Percentiles rank a stretch among this genome's conserved stretches.
Conservation (phyloP, 2,329 filamentous ascomycete genomes). For the Aspergillus sp. region DNA sequence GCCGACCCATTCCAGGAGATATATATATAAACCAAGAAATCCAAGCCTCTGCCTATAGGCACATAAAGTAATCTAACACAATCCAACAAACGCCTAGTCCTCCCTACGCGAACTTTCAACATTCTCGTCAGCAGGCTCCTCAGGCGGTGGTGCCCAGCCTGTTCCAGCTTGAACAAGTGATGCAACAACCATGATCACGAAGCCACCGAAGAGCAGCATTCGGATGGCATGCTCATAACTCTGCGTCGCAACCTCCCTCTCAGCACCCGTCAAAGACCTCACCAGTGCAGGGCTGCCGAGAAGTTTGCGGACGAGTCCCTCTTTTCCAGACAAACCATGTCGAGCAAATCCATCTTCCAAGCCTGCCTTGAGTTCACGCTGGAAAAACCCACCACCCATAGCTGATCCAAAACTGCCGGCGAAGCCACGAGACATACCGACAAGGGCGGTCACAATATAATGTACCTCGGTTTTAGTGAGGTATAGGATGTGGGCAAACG, state of each 20-base stretch:
- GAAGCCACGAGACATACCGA: conserved; percentile 79
- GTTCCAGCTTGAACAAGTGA: conserved; percentile 58
- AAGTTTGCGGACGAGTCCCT: conserved; percentile 53
- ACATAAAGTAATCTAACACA: not conserved
- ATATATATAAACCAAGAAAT: too few relatives aligned
- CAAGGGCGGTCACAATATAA: conserved; percentile 72
- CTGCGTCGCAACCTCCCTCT: conserved; percentile 52
- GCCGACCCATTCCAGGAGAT: too few relatives aligned
- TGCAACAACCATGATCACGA: conserved; percentile 50
- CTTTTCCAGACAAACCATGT: conserved; percentile 37
- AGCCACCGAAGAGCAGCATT: conserved; percentile 54
- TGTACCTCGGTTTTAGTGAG: conserved; percentile 66
- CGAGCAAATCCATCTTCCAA: conserved; percentile 60
- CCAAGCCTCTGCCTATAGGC: too few relatives aligned
- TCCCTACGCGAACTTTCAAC: not conserved
- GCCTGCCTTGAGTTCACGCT: conserved; percentile 57
- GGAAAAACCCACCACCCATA: conserved; percentile 75
- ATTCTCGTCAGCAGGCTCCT: not conserved
- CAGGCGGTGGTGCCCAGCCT: conserved; percentile 48
- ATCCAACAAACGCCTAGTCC: not conserved
- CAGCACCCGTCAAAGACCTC: conserved; percentile 47
- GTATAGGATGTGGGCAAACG: conserved; percentile 75
- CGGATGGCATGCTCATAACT: conserved; percentile 57
- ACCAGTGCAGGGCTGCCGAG: conserved; percentile 61
- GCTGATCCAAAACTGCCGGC: conserved; percentile 78